A percentile compares a stretch with the other conserved stretches of the same genome.
phyloP scores from a whole-genome alignment of 140 eudicot species.

The Ambrosia hybrid region DNA sequence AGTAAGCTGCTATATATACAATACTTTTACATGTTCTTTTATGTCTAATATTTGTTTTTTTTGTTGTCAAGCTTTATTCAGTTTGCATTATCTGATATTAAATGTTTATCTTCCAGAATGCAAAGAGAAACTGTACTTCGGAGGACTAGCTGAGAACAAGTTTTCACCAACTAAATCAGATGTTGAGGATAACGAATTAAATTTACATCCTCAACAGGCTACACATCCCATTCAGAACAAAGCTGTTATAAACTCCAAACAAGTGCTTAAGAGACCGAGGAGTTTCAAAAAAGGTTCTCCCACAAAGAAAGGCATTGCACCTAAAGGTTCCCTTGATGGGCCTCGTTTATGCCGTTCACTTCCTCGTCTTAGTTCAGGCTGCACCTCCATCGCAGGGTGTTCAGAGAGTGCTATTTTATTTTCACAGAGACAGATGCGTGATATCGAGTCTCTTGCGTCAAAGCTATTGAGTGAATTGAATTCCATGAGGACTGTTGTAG shows the following conservation, averaged over 20 bases:
- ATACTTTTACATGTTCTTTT: neutral
- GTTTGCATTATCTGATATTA: conserved; percentile 18
- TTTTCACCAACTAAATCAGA: conserved; percentile 38
- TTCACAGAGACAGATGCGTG: conserved; percentile 89
- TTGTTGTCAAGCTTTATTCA: neutral
- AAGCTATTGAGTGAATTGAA: conserved; percentile 76
- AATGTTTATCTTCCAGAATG: conserved; percentile 45
- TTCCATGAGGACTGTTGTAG: conserved; percentile 69
- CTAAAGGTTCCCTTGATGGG: conserved; percentile 51
- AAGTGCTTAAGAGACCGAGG: conserved; percentile 41
- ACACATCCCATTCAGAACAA: conserved; percentile 26
- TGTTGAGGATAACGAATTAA: conserved; percentile 4
- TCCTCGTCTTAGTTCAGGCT: conserved; percentile 59
- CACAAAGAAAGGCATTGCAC: conserved; percentile 31
- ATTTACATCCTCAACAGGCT: conserved; percentile 13
- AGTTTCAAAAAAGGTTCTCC: conserved; percentile 44
- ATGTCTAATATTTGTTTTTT: neutral
- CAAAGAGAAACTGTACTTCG: conserved; percentile 53
- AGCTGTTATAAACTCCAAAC: conserved; percentile 29
- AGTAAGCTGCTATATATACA: conserved; percentile 44
- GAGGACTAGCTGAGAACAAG: conserved; percentile 38
- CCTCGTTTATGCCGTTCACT: conserved; percentile 57
- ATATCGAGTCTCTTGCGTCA: conserved; percentile 68
- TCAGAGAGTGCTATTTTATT: conserved; percentile 77
- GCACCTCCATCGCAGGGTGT: conserved; percentile 65